These are phyloP conservation scores for Fraxinus pennsylvanica DNA, from an alignment of 257 asterid genomes.

Conservation along the genomic window DNA sequence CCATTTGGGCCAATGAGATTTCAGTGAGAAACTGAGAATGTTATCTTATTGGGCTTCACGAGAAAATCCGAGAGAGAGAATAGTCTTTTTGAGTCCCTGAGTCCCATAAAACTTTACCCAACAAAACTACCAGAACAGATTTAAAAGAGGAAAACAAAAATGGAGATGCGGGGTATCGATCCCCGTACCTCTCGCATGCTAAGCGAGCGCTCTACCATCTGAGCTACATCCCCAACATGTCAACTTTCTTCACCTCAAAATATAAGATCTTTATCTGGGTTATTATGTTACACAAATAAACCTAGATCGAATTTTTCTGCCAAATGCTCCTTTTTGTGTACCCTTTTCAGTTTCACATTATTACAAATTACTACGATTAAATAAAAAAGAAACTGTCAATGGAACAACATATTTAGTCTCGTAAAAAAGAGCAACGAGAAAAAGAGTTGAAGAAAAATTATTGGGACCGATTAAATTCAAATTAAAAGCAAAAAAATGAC, in stretches of 20 bases:
- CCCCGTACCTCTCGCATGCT: slow-evolving; percentile 99
- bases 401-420: too few species aligned
- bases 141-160: not conserved
- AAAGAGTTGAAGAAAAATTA: too few species aligned
- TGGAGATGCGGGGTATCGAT: slow-evolving; percentile 98
- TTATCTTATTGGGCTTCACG: not conserved
- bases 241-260: too few species aligned
- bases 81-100: not conserved
- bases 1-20: not conserved
- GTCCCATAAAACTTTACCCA: not conserved
- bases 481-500: too few species aligned
- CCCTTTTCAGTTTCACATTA: too few species aligned
- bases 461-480: too few species aligned
- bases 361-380: too few species aligned
- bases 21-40: not conserved
- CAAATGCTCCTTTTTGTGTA: too few species aligned
- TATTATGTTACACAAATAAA: too few species aligned
- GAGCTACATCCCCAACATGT: slow-evolving; percentile 13
- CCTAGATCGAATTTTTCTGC: too few species aligned
- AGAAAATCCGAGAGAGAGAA: not conserved
- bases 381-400: too few species aligned
- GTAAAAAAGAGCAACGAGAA: not conserved
- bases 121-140: not conserved
- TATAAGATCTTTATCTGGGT: too few species aligned
- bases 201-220: slow-evolving; percentile 99